These are phyloP conservation scores for Zygosaccharomyces lentus DNA, from an alignment of 805 yeast species.

Conservation along the genomic window DNA sequence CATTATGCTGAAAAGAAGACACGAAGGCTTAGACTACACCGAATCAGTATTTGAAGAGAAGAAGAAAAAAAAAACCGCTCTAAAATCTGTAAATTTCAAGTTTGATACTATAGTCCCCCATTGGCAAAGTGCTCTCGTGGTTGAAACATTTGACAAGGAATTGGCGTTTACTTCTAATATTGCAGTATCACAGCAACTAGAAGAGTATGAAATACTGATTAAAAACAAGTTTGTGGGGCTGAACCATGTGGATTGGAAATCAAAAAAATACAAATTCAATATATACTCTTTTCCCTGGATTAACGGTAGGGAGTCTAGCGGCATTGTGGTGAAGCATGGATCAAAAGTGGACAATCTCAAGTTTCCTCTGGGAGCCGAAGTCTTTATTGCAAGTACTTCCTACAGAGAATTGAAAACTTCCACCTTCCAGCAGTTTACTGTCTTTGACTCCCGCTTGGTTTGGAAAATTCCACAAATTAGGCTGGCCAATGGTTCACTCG, in stretches of 20 bases:
- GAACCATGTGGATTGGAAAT: conserved; percentile 50
- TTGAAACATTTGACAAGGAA: conserved; percentile 16
- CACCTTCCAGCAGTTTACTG: conserved; percentile 45
- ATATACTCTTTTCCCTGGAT: conserved; percentile 48
- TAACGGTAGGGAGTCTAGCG: conserved; percentile 46
- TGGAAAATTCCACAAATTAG: conserved; percentile 40
- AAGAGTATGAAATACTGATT: conserved; percentile 31
- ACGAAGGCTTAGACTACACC: conserved; percentile 5
- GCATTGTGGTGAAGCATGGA: conserved; percentile 38
- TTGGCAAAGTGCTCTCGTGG: conserved; percentile 13
- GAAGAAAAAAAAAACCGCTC: conserved; percentile 2
- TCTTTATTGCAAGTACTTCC: conserved; percentile 44
- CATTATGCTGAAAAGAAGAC: conserved; percentile 10
- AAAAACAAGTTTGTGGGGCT: conserved; percentile 39
- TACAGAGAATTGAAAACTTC: conserved; percentile 45
- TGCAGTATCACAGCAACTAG: conserved; percentile 17
- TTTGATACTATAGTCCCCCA: conserved; percentile 7
- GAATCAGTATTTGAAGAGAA: conserved; percentile 9
- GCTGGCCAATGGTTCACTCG: conserved; percentile 17
- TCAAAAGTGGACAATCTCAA: conserved; percentile 26
- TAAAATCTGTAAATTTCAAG: background rate
- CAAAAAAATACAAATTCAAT: conserved; percentile 43
- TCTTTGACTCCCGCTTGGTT: conserved; percentile 42
- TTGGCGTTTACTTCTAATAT: conserved; percentile 6
- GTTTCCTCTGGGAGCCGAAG: conserved; percentile 36